phyloP scores from a whole-genome alignment of 2,329 filamentous ascomycete species.

The Arthroderma sp. region DNA sequence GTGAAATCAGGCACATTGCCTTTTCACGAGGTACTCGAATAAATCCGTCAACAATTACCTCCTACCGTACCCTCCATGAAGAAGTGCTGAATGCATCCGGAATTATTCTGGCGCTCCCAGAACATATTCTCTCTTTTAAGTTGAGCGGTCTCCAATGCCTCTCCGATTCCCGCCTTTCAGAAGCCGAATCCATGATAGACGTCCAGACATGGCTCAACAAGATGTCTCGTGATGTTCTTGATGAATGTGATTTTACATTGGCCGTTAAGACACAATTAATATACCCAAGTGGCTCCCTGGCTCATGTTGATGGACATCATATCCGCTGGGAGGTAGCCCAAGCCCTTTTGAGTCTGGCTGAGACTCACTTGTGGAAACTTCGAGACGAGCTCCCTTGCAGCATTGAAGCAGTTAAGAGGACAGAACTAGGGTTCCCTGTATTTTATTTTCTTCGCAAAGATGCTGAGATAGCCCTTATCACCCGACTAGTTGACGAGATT shows the following conservation, averaged over 20 bases:
- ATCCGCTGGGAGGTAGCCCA: slow-evolving; percentile 39
- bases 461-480: slow-evolving; percentile 34
- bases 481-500: slow-evolving; percentile 30
- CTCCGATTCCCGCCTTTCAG: slow-evolving; percentile 31
- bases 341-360: slow-evolving; percentile 35
- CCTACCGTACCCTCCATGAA: slow-evolving; percentile 2
- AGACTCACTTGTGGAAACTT: slow-evolving; percentile 19
- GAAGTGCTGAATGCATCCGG: slow-evolving; percentile 30
- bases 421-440: slow-evolving; percentile 38
- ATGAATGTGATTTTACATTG: slow-evolving; percentile 47
- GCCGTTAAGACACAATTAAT: slow-evolving; percentile 44
- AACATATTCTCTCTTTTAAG: slow-evolving; percentile 52
- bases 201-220: slow-evolving; percentile 39
- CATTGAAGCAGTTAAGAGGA: slow-evolving; percentile 37
- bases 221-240: slow-evolving; percentile 43
- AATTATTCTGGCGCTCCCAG: slow-evolving; percentile 47
- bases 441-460: slow-evolving; percentile 42
- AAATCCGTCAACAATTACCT: slow-evolving; percentile 13
- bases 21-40: slow-evolving; percentile 36
- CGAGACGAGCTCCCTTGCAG: slow-evolving; percentile 28
- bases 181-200: slow-evolving; percentile 37
- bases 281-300: slow-evolving; percentile 41
- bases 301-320: slow-evolving; percentile 40
- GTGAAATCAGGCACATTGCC: slow-evolving; percentile 44
- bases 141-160: slow-evolving; percentile 48